Conservation (phyloP, 805 yeast species). For the Teunomyces tritomae region DNA sequence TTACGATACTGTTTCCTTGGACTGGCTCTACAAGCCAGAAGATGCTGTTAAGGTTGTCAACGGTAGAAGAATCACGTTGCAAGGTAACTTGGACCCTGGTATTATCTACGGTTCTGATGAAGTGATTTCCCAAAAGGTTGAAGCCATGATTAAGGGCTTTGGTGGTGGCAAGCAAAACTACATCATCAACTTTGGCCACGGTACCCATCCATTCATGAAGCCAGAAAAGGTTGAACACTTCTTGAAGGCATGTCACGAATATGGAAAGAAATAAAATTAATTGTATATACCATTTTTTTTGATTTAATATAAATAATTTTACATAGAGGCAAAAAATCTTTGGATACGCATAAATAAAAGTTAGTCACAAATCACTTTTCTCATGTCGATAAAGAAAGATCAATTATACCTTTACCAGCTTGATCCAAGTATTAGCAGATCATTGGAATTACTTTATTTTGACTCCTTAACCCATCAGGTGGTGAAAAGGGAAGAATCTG, state of each 20-base stretch:
- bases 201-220: conserved; percentile 97
- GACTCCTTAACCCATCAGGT: conserved; percentile 41
- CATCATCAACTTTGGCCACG: conserved; percentile 95
- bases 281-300: neutral
- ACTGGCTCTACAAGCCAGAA: conserved; percentile 84
- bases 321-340: neutral
- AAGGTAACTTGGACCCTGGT: conserved; percentile 97
- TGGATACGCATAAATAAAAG: neutral
- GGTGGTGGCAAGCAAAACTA: conserved; percentile 93
- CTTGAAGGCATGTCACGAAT: conserved; percentile 80
- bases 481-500: neutral
- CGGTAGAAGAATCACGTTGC: conserved; percentile 75
- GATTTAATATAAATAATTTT: neutral
- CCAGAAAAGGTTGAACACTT: conserved; percentile 86
- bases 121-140: conserved; percentile 74
- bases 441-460: conserved; percentile 54
- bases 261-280: conserved; percentile 50
- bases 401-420: conserved; percentile 53
- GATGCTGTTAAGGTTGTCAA: conserved; percentile 75
- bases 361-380: neutral
- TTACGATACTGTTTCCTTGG: conserved; percentile 86
- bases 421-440: conserved; percentile 35
- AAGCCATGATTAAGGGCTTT: conserved; percentile 84
- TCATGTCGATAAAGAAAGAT: conserved; percentile 10
- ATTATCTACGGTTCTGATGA: conserved; percentile 87